Percentiles rank a stretch among this genome's conserved stretches.
Conservation (phyloP, 2,329 filamentous ascomycete species). For the Cytospora mali region DNA sequence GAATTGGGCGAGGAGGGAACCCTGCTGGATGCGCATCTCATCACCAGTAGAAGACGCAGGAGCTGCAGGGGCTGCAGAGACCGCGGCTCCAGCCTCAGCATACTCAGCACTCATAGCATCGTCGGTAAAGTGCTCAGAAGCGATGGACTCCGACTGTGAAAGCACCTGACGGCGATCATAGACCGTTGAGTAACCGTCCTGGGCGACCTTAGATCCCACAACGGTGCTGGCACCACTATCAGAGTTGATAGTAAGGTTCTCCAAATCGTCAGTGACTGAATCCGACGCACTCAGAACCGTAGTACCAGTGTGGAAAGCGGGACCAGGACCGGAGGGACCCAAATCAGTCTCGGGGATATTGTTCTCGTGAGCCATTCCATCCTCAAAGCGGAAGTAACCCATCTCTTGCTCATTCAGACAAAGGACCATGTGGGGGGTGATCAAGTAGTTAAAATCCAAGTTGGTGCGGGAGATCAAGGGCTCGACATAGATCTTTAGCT, state of each 20-base stretch:
- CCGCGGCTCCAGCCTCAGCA: constrained; percentile 38
- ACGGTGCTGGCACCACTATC: constrained; percentile 38
- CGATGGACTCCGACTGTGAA: constrained; percentile 38
- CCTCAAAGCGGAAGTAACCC: constrained; percentile 59
- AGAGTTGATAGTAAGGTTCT: constrained; percentile 36
- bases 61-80: no score
- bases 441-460: constrained; percentile 37
- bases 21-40: constrained; percentile 33
- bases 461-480: constrained; percentile 32
- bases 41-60: constrained; percentile 38
- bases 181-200: constrained; percentile 45
- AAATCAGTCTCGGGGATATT: constrained; percentile 46
- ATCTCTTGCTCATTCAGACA: constrained; percentile 59
- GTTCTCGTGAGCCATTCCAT: constrained; percentile 42
- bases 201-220: constrained; percentile 41
- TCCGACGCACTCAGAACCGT: constrained; percentile 37
- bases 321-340: constrained; percentile 51
- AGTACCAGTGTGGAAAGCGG: constrained; percentile 49
- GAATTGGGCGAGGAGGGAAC: constrained; percentile 13
- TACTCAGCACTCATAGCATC: constrained; percentile 37
- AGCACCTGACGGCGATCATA: constrained; percentile 39
- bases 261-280: constrained; percentile 38
- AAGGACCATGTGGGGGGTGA: constrained; percentile 52
- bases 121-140: constrained; percentile 41
- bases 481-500: constrained; percentile 16